Evolutionary conservation across 768 basidiomycete species (phyloP), one percentile per base, ranked within the genome.

Genomic region (Termitomyces sp.): DNA sequence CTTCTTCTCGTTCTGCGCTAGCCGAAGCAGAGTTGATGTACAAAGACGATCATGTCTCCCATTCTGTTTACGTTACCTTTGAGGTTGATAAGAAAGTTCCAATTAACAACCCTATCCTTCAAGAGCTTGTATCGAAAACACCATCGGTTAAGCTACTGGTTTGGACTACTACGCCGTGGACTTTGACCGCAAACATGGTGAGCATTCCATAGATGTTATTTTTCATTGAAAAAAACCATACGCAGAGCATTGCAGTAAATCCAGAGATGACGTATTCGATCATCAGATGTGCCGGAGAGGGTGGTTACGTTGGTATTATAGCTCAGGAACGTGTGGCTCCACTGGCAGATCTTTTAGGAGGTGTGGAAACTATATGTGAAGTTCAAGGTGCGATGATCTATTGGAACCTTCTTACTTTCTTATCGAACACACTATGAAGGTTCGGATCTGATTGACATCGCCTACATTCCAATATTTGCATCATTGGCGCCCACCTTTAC

Each of bases 121-220:
- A 68, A 24, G 57, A 73, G 16, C 58, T 77, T 16, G 53, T 80
- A 7, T 62, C 66, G 2, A 67, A 62, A 18, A 65, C 50, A 3
- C 62, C 66, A 13, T 68, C 71, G 2, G 70, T 87, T 12, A 77
- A 79, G 30, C 64, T 97, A 10, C 75, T 94, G 18, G 89, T 96
- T 4, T 99, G 96, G 96, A 98, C 96, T 2, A 98, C 96, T 4
- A 98, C 96, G 0, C 92, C 96, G 1, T 99, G 96, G 96, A 98
- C 93, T 4, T 73, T 98, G 48, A 93, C 91, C 6, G 92, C 93
- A 1, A 98, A 99, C 66, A 93, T 94, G 90, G 94, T 94, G 63
- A 43, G 80, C 16, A 45, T 13, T 59, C 7, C 24, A 61, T 57
- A 35, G 20, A 46, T 20, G 26, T n/a, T 6, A 16, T 58, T 10